Evolutionary conservation across 176 grass and related monocot species (phyloP), one percentile per base, ranked within the genome.

Genomic region (Sorghum bicolor): DNA sequence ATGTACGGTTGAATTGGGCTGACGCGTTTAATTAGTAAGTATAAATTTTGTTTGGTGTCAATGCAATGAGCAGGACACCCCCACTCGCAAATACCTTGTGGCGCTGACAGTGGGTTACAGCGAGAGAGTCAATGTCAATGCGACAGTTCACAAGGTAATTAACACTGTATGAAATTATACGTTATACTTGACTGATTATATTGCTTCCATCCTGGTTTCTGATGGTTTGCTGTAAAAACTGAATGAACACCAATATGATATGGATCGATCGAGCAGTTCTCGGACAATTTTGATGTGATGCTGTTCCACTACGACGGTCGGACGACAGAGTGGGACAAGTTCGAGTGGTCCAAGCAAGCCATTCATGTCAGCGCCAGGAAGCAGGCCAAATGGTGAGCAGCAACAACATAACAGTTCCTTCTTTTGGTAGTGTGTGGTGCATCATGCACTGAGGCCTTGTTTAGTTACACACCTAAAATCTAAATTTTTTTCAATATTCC

Each of bases 341-440:
- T 90, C 26, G 36, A 86, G 43, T 90, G 88, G 88, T 90, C 88
- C 4, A 86, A 79, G 84, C 6, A 73, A 84, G 88, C 79, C 12
- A 9, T 78, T 1, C 88, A 90, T 78, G 79, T 90, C 4, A 90
- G 88, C 33, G 83, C 84, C 33, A 90, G 31, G 60, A 55, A 65
- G 53, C 79, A 90, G 29, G 34, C 74, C 38, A 88, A 88, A 72
- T 88, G 80, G 86, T 87, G 47, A 45, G 43, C 43, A 45, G 3
- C 43, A 12, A 45, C 43, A 13, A 45, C 11, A 11, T n/a, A 45
- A 45, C 43, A 45, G 3, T 45, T 45, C 43, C 43, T 45, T 45
- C 41, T 41, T 2, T 45, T 45, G 3, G 43, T 14, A 9, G 43
- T 45, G 43, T 43, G 43, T 12, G 15, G 45, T 48, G 45, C 45